Evolutionary conservation across 2,329 filamentous ascomycete species (phyloP).

Genomic region (Tolypocladium sp.): DNA sequence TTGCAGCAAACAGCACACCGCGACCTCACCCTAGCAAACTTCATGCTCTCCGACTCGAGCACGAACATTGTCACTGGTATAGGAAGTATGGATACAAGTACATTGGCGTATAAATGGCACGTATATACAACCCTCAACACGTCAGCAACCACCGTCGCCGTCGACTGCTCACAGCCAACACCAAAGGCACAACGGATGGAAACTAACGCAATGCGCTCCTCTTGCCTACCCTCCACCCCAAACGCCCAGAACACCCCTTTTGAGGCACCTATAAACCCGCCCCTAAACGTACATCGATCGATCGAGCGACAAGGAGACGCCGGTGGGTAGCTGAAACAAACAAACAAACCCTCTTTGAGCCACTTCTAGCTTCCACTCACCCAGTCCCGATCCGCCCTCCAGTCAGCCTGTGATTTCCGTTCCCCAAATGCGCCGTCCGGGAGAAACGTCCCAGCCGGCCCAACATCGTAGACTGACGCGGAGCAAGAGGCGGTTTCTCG

Average conservation of each 20-base stretch:
- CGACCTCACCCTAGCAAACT: too few relatives aligned
- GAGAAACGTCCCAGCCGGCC: not conserved
- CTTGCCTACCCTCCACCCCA: not conserved
- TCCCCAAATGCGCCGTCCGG: not conserved
- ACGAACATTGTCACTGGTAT: not conserved
- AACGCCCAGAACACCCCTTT: not conserved
- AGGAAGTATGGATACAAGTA: not conserved
- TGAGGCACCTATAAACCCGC: not conserved
- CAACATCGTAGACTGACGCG: not conserved
- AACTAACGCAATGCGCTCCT: not conserved
- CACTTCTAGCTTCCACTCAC: not conserved
- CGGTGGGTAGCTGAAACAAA: not conserved
- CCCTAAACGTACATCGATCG: not conserved
- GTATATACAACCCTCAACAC: not conserved
- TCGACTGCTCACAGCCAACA: not conserved
- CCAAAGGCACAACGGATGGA: not conserved
- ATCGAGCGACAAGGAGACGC: not conserved
- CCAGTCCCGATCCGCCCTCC: not conserved
- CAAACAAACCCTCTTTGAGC: not conserved
- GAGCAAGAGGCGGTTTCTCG: not conserved
- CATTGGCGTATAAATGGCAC: not conserved
- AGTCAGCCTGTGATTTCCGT: not conserved
- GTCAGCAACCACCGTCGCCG: not conserved
- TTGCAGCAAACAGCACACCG: too few relatives aligned
- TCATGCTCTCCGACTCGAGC: too few relatives aligned